These are phyloP conservation scores for Leucocoprinus leucothites DNA, from an alignment of 768 basidiomycete genomes.

Conservation along the genomic window DNA sequence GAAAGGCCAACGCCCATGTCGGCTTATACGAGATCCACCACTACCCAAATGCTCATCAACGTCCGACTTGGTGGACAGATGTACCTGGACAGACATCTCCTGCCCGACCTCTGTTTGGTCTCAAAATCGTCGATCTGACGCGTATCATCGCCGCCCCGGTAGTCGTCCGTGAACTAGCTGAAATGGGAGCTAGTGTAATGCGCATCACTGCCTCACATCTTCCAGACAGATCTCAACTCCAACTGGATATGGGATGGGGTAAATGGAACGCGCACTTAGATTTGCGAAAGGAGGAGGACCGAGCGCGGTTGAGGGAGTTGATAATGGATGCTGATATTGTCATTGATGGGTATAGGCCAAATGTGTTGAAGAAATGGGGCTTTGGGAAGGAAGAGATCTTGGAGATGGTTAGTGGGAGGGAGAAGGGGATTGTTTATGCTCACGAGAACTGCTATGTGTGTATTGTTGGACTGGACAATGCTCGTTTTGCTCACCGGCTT, in stretches of 20 bases:
- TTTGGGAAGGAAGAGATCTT: conserved; percentile 27
- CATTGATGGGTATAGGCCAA: conserved; percentile 27
- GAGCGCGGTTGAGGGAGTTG: conserved; percentile 14
- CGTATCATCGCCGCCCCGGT: conserved; percentile 25
- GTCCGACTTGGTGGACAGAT: conserved; percentile 18
- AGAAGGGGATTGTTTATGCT: conserved; percentile 22
- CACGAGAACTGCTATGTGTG: conserved; percentile 24
- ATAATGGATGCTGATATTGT: conserved; percentile 25
- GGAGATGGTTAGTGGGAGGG: conserved; percentile 19
- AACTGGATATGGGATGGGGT: conserved; percentile 24
- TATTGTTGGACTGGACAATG: not conserved
- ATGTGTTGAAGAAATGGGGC: conserved; percentile 24
- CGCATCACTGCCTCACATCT: conserved; percentile 25
- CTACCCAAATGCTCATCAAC: conserved; percentile 18
- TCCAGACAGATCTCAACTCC: conserved; percentile 18
- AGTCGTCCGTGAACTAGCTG: conserved; percentile 22
- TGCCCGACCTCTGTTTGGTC: conserved; percentile 20
- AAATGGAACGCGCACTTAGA: conserved; percentile 26
- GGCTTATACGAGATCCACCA: conserved; percentile 23
- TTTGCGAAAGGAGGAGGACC: conserved; percentile 20
- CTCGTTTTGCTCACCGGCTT: not conserved
- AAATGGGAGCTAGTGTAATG: conserved; percentile 26
- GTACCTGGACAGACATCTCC: conserved; percentile 12
- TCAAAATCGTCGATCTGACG: conserved; percentile 26
- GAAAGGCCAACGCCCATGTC: conserved; percentile 23